These are phyloP conservation scores for Pythium aquatile DNA, from an alignment of 352 stramenopile genomes.

Conservation along the genomic window DNA sequence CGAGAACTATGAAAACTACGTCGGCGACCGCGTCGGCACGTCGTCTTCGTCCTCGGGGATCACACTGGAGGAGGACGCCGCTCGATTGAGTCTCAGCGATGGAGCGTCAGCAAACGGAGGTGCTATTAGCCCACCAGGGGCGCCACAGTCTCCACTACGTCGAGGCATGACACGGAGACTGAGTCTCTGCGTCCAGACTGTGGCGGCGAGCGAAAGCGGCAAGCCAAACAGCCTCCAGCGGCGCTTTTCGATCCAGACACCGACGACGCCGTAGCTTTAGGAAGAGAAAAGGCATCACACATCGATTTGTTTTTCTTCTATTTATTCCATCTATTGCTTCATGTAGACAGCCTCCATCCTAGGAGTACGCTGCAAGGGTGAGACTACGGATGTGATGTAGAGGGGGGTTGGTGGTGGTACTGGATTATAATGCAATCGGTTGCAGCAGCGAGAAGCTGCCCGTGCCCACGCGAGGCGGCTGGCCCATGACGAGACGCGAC, in stretches of 20 bases:
- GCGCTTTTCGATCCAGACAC: conserved; percentile 41
- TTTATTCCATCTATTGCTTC: conserved; percentile 5
- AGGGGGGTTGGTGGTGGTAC: not conserved
- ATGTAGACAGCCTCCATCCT: not conserved
- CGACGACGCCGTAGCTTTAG: conserved; percentile 7
- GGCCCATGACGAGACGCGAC: conserved; percentile 94
- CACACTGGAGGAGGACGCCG: not conserved
- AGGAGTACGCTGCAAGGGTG: not conserved
- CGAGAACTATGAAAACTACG: conserved; percentile 73
- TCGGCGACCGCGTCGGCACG: conserved; percentile 34
- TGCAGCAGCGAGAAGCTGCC: conserved; percentile 95
- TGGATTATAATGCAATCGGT: conserved; percentile 70
- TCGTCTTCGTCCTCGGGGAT: not conserved
- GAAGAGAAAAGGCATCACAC: not conserved
- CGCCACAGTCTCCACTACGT: conserved; percentile 10
- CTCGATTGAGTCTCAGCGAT: not conserved
- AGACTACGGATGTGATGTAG: not conserved
- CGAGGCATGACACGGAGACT: conserved; percentile 31
- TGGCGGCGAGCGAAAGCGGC: conserved; percentile 12
- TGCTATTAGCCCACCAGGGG: not conserved
- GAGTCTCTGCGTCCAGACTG: conserved; percentile 46
- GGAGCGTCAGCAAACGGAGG: not conserved
- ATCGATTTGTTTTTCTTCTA: conserved; percentile 7
- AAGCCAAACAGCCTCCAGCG: conserved; percentile 37
- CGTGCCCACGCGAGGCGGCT: conserved; percentile 94